phyloP scores from a whole-genome alignment of 495 filamentous ascomycete species.

The Elasticomyces elasticus region DNA sequence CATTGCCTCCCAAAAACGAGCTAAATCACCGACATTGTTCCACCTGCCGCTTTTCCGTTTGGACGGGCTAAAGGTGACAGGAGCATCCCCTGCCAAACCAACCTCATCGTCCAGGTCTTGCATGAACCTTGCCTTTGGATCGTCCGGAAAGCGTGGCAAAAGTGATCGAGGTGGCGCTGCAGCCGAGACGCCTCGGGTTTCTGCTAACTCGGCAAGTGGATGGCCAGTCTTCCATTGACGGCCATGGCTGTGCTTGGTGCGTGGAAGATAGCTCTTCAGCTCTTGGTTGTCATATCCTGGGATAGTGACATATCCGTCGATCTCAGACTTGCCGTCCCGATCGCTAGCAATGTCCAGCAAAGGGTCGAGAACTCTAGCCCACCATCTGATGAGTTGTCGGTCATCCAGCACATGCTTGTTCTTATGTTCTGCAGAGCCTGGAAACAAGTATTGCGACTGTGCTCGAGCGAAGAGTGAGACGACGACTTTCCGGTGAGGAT shows the following conservation, averaged over 20 bases:
- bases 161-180: constrained; percentile 67
- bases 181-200: constrained; percentile 21
- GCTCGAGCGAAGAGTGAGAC: constrained; percentile 87
- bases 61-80: constrained; percentile 32
- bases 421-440: constrained; percentile 72
- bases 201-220: constrained; percentile 54
- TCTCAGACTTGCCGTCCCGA: neutral
- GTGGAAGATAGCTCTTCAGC: constrained; percentile 54
- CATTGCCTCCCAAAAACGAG: constrained; percentile 99
- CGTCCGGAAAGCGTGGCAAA: constrained; percentile 86
- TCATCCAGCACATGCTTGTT: constrained; percentile 93
- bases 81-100: constrained; percentile 33
- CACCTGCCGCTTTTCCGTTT: constrained; percentile 53
- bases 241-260: constrained; percentile 22
- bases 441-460: constrained; percentile 91
- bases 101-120: constrained; percentile 79
- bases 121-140: constrained; percentile 87
- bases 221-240: constrained; percentile 37
- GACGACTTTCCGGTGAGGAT: constrained; percentile 58
- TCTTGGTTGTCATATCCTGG: constrained; percentile 75
- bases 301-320: constrained; percentile 71
- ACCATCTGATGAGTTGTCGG: constrained; percentile 82
- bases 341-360: constrained; percentile 34
- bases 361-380: constrained; percentile 78
- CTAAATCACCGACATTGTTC: constrained; percentile 70